These are phyloP conservation scores for Paraleonurus japonicus DNA, from an alignment of 257 asterid species.

Conservation along the genomic window DNA sequence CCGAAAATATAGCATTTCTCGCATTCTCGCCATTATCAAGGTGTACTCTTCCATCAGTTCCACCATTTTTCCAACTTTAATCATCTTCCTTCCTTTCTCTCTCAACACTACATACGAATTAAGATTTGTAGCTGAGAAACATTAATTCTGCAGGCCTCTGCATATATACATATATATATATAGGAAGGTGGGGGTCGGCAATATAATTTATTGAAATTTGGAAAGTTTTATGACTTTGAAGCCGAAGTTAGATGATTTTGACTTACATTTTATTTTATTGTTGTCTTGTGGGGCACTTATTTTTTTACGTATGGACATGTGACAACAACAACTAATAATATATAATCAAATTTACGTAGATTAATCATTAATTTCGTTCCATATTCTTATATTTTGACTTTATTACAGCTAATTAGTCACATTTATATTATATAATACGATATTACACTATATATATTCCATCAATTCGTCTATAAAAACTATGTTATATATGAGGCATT, in stretches of 20 bases:
- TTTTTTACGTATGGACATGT: slow-evolving; percentile 7
- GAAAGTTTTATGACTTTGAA: slow-evolving; percentile 14
- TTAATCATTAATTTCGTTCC: neutral
- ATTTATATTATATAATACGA: no score
- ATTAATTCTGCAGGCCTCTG: slow-evolving; percentile 16
- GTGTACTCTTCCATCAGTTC: slow-evolving; percentile 69
- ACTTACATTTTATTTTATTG: neutral
- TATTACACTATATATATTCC: no score
- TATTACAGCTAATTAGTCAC: neutral
- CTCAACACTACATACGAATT: neutral
- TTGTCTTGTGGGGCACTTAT: slow-evolving; percentile 1
- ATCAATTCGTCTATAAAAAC: neutral
- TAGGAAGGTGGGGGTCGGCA: slow-evolving; percentile 3
- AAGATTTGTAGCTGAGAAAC: neutral
- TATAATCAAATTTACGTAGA: neutral
- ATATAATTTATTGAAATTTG: neutral
- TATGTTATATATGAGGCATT: no score
- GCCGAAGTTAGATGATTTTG: neutral
- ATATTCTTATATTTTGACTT: neutral
- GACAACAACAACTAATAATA: neutral
- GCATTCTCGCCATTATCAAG: slow-evolving; percentile 51
- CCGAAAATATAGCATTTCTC: slow-evolving; percentile 41
- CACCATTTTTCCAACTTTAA: slow-evolving; percentile 67
- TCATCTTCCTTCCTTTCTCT: slow-evolving; percentile 40
- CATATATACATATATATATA: neutral